Base-by-base conservation (phyloP, 2,329 filamentous ascomycete species). In the Laburnicola sp. region DNA sequence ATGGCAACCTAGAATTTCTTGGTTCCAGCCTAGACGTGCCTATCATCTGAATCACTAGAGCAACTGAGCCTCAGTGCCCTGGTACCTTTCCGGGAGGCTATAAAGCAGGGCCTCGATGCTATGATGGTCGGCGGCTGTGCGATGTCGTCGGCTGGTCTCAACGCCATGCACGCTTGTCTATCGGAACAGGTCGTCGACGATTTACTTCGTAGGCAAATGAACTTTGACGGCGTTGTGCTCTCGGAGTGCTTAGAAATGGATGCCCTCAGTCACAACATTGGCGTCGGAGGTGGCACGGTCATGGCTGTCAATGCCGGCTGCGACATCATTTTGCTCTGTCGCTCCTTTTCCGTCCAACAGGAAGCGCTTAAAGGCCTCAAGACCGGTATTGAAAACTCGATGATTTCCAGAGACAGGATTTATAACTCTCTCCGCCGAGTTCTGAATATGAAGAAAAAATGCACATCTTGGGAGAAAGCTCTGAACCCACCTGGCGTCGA, bases 191-290 rank as follows among this genome's bases (percentile, higher is more conserved):
- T 97, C 1, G 91, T 97, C 2, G 89, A 96, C 65, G 91, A 94
- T 51, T 76, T 97, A 22, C 78, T 97, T 3, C 84, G 93, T n/a
- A 87, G 88, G 53, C 91, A 97, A 59, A 82, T 97, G 23, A 88
- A 88, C 2, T 97, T 97, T 63, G 84, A 90, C 43, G 93, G 93
- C 1, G 92, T 97, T 2, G 91, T 94, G 23, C 91, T 97, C 43
- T 97, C 92, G 0, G 93, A 97, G 68, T 97, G 93, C 60, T 76
- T 97, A 6, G 93, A 97, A 70, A 97, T 97, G 93, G 92, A 97
- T 66, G 91, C 92, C 0, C 81, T 97, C 6, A 94, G 91, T 58
- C 90, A 96, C 67, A 95, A 97, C 63, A 94, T 97, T 43, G 93
- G 93, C n/a, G 91, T 99, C 16, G 91, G 93, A 60, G 93, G 94